phyloP scores from a whole-genome alignment of 2,329 filamentous ascomycete genomes.

The Xylaria sp. region DNA sequence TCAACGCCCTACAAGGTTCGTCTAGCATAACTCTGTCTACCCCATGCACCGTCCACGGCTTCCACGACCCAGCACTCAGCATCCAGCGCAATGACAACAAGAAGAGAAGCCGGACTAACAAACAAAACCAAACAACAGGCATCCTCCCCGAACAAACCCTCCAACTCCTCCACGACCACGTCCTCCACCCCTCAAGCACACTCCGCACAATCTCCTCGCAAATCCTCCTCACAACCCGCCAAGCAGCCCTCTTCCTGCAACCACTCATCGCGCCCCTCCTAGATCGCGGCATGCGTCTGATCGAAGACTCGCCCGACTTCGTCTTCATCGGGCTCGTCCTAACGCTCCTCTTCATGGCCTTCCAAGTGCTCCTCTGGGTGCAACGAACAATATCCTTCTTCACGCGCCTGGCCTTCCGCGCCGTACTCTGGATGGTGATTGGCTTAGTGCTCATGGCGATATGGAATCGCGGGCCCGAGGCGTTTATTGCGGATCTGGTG shows the following conservation, averaged over 20 bases:
- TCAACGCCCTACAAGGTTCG: constrained; percentile 48
- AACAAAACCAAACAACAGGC: constrained; percentile 39
- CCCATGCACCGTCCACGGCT: neutral
- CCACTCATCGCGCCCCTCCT: constrained; percentile 58
- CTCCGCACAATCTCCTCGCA: constrained; percentile 56
- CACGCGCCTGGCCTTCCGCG: constrained; percentile 71
- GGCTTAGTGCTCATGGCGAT: constrained; percentile 65
- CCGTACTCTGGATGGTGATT: constrained; percentile 73
- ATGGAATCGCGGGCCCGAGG: constrained; percentile 73
- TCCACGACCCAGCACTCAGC: too few relatives aligned
- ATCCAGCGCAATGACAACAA: too few relatives aligned
- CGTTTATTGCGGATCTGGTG: constrained; percentile 69
- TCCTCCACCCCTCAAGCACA: constrained; percentile 59
- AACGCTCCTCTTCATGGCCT: constrained; percentile 65
- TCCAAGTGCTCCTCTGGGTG: constrained; percentile 77
- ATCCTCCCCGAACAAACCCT: constrained; percentile 60
- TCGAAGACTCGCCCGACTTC: constrained; percentile 56
- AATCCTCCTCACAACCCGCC: constrained; percentile 46
- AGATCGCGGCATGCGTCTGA: constrained; percentile 53
- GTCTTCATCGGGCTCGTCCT: constrained; percentile 61
- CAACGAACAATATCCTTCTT: constrained; percentile 81
- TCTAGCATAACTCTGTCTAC: neutral
- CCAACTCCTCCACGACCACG: constrained; percentile 58
- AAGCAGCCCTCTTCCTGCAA: constrained; percentile 46
- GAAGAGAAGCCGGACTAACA: constrained; percentile 7